Conservation (phyloP, 225 moss, liverwort and hornwort genomes). For the Ulota crispa region DNA sequence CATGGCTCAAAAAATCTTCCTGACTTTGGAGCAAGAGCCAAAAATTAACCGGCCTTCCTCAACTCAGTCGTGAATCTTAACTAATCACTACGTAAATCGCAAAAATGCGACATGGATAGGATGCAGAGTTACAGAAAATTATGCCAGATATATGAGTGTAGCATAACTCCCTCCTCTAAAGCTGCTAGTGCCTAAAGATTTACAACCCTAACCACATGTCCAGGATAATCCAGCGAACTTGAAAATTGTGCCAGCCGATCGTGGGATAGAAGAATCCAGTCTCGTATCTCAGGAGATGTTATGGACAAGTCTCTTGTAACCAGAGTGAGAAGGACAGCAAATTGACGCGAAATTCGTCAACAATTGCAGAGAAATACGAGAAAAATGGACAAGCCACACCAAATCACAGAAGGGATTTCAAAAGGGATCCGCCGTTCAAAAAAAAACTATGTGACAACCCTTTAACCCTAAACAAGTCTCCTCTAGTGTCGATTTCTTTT, state of each 20-base stretch:
- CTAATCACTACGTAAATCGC: not conserved
- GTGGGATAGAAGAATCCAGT: not conserved
- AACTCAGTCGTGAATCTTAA: not conserved
- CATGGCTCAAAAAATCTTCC: not conserved
- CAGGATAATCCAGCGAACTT: not conserved
- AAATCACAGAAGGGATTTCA: constrained; percentile 1
- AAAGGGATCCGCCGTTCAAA: not conserved
- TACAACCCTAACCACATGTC: constrained; percentile 21
- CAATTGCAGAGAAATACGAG: not conserved
- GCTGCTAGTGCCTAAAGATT: not conserved
- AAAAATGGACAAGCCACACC: not conserved
- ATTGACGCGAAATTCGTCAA: not conserved
- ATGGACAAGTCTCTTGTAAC: not conserved
- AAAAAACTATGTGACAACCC: not conserved
- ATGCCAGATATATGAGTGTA: not conserved
- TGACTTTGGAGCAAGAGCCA: not conserved
- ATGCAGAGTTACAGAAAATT: not conserved
- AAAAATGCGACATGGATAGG: not conserved
- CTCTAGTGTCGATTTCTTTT: not conserved
- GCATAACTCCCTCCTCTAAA: not conserved
- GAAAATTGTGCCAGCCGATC: not conserved
- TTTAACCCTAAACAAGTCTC: constrained; percentile 20
- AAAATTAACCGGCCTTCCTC: not conserved
- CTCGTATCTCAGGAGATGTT: not conserved
- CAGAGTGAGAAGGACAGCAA: constrained; percentile 1